Evolutionary conservation across 306 rosid species (phyloP).

Genomic region (Senna siamea): DNA sequence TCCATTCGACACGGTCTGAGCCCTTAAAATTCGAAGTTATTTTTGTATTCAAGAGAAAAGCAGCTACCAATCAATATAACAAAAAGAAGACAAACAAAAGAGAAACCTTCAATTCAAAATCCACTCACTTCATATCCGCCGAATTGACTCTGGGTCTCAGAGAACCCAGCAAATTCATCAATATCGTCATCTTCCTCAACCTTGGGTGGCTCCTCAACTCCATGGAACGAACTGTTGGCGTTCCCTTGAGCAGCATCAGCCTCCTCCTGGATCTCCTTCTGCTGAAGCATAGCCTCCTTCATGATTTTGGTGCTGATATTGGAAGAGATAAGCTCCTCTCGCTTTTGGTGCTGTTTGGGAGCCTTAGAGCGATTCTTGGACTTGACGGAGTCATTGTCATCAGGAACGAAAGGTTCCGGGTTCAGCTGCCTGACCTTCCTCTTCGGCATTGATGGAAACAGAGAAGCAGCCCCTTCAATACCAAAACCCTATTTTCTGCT

Average conservation of each 20-base stretch:
- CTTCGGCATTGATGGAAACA: conserved; percentile 58
- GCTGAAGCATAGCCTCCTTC: conserved; percentile 77
- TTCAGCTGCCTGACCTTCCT: conserved; percentile 75
- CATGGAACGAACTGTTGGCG: conserved; percentile 30
- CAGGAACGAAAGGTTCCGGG: conserved; percentile 74
- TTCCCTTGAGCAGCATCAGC: conserved; percentile 32
- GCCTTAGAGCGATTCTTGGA: conserved; percentile 59
- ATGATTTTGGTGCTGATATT: conserved; percentile 76
- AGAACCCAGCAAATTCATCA: conserved; percentile 68
- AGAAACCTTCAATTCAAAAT: background rate
- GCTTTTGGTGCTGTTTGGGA: conserved; percentile 67
- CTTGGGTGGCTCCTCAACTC: conserved; percentile 36
- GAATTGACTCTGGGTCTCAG: conserved; percentile 59
- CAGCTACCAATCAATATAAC: background rate
- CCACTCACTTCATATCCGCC: conserved; percentile 53
- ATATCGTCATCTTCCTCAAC: conserved; percentile 51
- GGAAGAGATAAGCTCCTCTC: conserved; percentile 58
- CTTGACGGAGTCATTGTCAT: conserved; percentile 46
- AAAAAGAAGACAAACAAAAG: background rate
- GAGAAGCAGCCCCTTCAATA: background rate
- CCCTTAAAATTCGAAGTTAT: background rate
- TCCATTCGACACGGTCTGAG: too few species aligned
- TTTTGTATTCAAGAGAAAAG: background rate
- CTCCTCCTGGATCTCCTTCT: conserved; percentile 64
- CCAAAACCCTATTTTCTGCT: background rate